phyloP scores from a whole-genome alignment of 176 grass and related monocot species.

The Aegilops speltoides region DNA sequence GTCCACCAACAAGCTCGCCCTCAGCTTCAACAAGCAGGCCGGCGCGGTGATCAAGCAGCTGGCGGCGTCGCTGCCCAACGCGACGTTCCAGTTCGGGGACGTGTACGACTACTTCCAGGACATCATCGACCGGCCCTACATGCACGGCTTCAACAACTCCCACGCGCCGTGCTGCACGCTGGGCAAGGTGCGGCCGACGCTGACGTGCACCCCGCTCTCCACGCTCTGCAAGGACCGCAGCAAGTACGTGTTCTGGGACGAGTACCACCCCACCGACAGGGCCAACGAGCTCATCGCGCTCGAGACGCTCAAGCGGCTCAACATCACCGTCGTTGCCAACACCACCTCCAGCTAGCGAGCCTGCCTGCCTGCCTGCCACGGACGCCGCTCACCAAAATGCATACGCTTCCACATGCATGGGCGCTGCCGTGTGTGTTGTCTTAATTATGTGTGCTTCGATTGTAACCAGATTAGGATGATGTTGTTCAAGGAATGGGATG shows the following conservation, averaged over 20 bases:
- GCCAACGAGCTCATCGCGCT: constrained; percentile 93
- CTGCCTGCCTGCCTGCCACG: too few species aligned
- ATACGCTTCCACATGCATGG: too few species aligned
- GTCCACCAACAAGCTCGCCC: constrained; percentile 75
- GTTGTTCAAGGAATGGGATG: not conserved
- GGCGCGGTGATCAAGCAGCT: constrained; percentile 30
- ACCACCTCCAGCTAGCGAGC: constrained; percentile 29
- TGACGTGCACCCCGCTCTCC: constrained; percentile 88
- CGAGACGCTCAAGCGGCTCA: constrained; percentile 71
- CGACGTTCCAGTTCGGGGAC: constrained; percentile 74
- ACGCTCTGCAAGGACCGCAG: constrained; percentile 82
- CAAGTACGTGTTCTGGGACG: constrained; percentile 94
- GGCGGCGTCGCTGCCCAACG: constrained; percentile 51
- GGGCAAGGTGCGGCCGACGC: constrained; percentile 63
- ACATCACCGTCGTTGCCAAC: constrained; percentile 55
- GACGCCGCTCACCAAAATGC: not conserved
- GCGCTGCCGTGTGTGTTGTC: too few species aligned
- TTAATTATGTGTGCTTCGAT: not conserved
- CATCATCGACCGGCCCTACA: constrained; percentile 61
- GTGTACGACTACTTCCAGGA: constrained; percentile 89
- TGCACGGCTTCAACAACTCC: constrained; percentile 89
- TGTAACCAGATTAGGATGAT: not conserved
- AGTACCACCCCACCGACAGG: constrained; percentile 91
- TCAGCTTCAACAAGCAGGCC: constrained; percentile 66
- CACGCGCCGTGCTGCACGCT: constrained; percentile 71